Base-by-base conservation (phyloP, 2,329 filamentous ascomycete species). In the Aspergillus calidoustus region DNA sequence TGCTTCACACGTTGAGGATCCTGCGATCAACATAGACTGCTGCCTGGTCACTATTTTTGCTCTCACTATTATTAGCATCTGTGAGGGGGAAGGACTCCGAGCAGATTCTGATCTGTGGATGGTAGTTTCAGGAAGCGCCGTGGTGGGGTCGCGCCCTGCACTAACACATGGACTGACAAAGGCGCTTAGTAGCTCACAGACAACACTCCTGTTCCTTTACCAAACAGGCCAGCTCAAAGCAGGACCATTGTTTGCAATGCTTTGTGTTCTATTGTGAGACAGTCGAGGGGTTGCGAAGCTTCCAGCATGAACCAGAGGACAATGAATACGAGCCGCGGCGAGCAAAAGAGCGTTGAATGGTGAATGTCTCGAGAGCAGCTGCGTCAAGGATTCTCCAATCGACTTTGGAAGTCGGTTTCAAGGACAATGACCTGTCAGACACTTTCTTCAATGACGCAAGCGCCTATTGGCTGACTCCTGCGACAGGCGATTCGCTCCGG, bases 401-500 rank as follows among this genome's bases (percentile, higher is more conserved):
- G 13, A 15, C 15, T 13, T 50, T 17, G 52, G 28, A 31, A 17
- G 15, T 19, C 30, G 31, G 55, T 57, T 52, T 52, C 55, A 52
- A 25, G 48, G 9, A 51, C 55, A 57, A 57, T 51, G 34, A 34
- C 47, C n/a, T 51, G 46, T 51, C 55, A 57, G 38, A 19, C 48
- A 52, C 11, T 23, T 44, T 15, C 6, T 3, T 52, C 13, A 57
- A 51, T 52, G 19, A 52, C 13, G 22, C 3, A 50, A 5, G 19
- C 22, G n/a, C 17, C 25, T 41, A 60, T 56, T 57, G 48, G 53
- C 25, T 43, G 46, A 9, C 44, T 23, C 4, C 31, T 52, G 38
- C 52, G 28, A 46, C 48, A 47, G 49, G 53, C 53, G 59, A 60
- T 43, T 49, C 53, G 58, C 58, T 38, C 34, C 30, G 53, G 54